These are phyloP conservation scores for Solanum lycopersicoides DNA, from an alignment of 257 asterid genomes.

Conservation along the genomic window DNA sequence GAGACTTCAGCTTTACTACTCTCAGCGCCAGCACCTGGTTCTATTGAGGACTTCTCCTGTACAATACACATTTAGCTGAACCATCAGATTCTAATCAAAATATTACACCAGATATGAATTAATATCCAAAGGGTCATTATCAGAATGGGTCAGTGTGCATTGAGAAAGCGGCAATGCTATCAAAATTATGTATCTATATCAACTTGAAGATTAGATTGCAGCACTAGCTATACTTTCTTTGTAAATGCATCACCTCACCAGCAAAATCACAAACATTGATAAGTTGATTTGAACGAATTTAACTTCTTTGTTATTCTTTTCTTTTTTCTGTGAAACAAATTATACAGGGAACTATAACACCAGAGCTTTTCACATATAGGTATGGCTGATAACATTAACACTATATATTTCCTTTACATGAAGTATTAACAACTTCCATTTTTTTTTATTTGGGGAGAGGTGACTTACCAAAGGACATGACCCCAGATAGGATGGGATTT, in stretches of 20 bases:
- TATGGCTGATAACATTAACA: background rate
- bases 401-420: background rate
- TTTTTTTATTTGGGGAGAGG: background rate
- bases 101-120: background rate
- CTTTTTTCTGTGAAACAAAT: background rate
- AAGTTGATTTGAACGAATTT: background rate
- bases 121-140: background rate
- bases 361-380: background rate
- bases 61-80: background rate
- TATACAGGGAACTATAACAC: background rate
- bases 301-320: background rate
- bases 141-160: background rate
- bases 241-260: background rate
- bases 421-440: background rate
- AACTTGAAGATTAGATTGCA: background rate
- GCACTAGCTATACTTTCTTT: background rate
- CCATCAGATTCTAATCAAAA: background rate
- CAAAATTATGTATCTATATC: background rate
- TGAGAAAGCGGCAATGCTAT: background rate
- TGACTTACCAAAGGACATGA: background rate
- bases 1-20: constrained; percentile 7
- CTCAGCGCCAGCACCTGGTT: constrained; percentile 23
- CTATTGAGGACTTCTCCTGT: constrained; percentile 41
- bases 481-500: background rate
- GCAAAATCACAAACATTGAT: background rate